These are phyloP conservation scores for Geranomyces michiganensis DNA, from an alignment of 192 early-diverging fungal species.

Conservation along the genomic window DNA sequence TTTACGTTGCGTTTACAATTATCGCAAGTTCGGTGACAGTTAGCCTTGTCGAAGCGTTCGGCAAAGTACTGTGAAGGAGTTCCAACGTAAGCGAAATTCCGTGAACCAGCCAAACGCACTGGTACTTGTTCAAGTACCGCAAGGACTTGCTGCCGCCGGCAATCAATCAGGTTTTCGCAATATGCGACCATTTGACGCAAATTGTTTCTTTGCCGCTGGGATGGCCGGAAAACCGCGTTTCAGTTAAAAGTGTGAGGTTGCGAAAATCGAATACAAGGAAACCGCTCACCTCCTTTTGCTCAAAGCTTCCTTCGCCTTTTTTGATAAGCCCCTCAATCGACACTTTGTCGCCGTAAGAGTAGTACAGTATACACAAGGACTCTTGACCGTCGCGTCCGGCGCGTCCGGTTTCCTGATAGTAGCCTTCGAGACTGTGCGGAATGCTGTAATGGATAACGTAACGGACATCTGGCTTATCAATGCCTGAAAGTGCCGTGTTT, in stretches of 20 bases:
- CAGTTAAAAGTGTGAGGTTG: too few species aligned
- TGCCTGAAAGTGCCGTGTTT: conserved; percentile 39
- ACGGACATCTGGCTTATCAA: conserved; percentile 94
- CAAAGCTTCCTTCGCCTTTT: conserved; percentile 74
- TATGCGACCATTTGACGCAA: conserved; percentile 62
- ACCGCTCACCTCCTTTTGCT: conserved; percentile 72
- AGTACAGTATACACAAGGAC: conserved; percentile 84
- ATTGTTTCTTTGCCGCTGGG: conserved; percentile 50
- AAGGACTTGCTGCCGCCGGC: conserved; percentile 85
- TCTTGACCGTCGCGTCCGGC: conserved; percentile 90
- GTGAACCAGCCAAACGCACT: neutral
- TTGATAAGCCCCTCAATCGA: conserved; percentile 80
- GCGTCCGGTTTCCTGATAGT: conserved; percentile 96
- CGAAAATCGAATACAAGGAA: neutral
- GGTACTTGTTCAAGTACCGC: conserved; percentile 32
- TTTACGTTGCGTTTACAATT: conserved; percentile 66
- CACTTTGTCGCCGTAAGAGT: conserved; percentile 72
- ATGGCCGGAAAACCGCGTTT: too few species aligned
- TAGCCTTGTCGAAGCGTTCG: conserved; percentile 67
- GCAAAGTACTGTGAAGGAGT: conserved; percentile 73
- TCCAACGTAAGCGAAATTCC: neutral
- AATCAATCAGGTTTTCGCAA: conserved; percentile 86
- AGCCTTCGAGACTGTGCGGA: conserved; percentile 89
- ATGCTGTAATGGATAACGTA: conserved; percentile 93
- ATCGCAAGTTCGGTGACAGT: conserved; percentile 83